phyloP scores from a whole-genome alignment of 2,329 filamentous ascomycete species.

The Diaporthe nobilis region DNA sequence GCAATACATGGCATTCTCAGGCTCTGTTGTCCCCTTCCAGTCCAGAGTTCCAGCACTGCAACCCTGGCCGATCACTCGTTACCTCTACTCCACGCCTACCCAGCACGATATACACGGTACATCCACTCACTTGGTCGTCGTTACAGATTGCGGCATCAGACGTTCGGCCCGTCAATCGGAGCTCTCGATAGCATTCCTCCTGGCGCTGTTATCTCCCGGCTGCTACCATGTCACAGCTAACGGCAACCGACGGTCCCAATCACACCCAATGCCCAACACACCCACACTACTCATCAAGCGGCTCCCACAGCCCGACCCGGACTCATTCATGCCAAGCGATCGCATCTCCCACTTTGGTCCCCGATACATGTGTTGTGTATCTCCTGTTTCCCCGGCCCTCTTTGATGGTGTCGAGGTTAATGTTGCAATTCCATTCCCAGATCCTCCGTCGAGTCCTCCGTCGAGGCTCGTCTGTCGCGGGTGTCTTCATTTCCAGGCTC shows the following conservation, averaged over 20 bases:
- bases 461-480: background rate
- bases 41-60: slow-evolving; percentile 13
- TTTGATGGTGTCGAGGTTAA: background rate
- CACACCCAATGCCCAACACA: background rate
- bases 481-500: too few species aligned
- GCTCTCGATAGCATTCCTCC: background rate
- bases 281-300: background rate
- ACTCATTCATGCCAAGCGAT: background rate
- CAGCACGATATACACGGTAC: background rate
- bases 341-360: background rate
- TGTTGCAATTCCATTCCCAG: background rate
- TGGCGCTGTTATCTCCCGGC: slow-evolving; percentile 16
- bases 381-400: background rate
- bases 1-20: background rate
- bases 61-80: slow-evolving; percentile 26
- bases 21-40: background rate
- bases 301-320: background rate
- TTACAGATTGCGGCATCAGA: slow-evolving; percentile 13
- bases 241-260: background rate
- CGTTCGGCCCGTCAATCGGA: slow-evolving; percentile 24
- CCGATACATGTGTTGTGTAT: background rate
- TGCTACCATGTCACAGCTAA: background rate
- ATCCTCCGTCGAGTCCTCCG: background rate
- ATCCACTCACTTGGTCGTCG: background rate
- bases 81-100: slow-evolving; percentile 3